Conservation (phyloP, 345 rosid species). For the Gossypium arboreum region DNA sequence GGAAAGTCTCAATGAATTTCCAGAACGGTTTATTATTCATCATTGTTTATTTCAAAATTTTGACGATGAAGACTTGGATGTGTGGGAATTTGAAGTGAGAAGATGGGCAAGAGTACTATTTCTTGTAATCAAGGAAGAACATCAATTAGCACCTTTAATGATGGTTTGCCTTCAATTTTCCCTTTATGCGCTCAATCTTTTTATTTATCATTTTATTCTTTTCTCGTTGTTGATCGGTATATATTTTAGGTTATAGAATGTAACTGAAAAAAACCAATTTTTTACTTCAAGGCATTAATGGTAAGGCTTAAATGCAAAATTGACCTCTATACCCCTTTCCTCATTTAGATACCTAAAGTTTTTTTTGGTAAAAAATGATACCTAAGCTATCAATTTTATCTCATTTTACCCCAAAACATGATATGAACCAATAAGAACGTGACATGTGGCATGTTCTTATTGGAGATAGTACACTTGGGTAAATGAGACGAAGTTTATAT, state of each 20-base stretch:
- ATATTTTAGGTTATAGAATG: conserved; percentile 11
- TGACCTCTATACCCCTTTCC: too few species aligned
- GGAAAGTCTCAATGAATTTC: conserved; percentile 55
- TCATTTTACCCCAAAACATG: too few species aligned
- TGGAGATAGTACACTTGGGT: too few species aligned
- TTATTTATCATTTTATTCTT: neutral
- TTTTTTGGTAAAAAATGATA: too few species aligned
- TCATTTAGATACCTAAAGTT: too few species aligned
- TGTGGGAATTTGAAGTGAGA: conserved; percentile 80
- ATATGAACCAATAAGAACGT: too few species aligned
- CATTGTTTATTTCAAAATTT: conserved; percentile 32
- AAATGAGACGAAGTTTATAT: too few species aligned
- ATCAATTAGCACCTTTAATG: conserved; percentile 43
- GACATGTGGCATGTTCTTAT: too few species aligned
- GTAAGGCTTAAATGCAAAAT: too few species aligned
- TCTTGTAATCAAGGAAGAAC: conserved; percentile 45
- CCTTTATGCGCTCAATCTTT: conserved; percentile 1
- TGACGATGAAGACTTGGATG: conserved; percentile 84
- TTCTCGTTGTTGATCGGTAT: neutral
- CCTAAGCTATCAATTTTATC: too few species aligned
- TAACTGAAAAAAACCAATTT: neutral
- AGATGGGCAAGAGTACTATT: conserved; percentile 80
- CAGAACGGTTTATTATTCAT: conserved; percentile 40
- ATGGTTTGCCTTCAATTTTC: conserved; percentile 45
- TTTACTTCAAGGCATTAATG: neutral